Base-by-base conservation (phyloP, 2,329 filamentous ascomycete species). In the Cryphonectria radicalis region DNA sequence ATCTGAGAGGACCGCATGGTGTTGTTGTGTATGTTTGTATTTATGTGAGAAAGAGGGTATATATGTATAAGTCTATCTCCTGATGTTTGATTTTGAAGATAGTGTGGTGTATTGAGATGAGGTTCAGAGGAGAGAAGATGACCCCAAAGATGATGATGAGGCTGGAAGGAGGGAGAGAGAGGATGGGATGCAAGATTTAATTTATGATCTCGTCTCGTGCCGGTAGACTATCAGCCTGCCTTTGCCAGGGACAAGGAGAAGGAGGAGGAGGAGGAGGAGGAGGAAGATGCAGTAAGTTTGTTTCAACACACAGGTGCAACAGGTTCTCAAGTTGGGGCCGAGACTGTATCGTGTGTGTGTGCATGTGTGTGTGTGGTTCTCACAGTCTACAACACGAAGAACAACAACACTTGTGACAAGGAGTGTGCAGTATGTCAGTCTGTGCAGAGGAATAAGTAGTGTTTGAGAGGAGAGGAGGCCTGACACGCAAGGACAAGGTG, bases 1-100 rank as follows among this genome's bases (percentile, higher is more conserved):
- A 68, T 68, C 63, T 68, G 57, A 19, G 64, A 60, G 57, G 70
- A 66, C 0, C 67, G 67, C 72, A 71, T 73, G 14, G 17, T 73
- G 70, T 25, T 40, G 22, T n/a, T 32, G 8, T 37, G 53, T 13
- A 5, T 46, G 43, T 50, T 2, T 46, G 43, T 46, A 19, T 50
- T 5, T 43, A 19, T 19, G 13, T 50, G 6, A 1, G 22, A 50
- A 22, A 19, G 43, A 6, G 19, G 19, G 22, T 22, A 22, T 8
- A 22, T 50, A 22, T 50, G 43, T 50, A 19, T 50, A n/a, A 8
- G 22, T 10, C 10, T 50, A 10, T 11, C 17, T n/a, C n/a, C 17
- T n/a, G 22, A 22, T 1, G 43, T 22, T 8, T 50, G 43, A 17
- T 22, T 50, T 50, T 22, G 46, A 25, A 4, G 13, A 57, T 10